Base-by-base conservation (phyloP, 345 rosid genomes). In the Firmiana major region DNA sequence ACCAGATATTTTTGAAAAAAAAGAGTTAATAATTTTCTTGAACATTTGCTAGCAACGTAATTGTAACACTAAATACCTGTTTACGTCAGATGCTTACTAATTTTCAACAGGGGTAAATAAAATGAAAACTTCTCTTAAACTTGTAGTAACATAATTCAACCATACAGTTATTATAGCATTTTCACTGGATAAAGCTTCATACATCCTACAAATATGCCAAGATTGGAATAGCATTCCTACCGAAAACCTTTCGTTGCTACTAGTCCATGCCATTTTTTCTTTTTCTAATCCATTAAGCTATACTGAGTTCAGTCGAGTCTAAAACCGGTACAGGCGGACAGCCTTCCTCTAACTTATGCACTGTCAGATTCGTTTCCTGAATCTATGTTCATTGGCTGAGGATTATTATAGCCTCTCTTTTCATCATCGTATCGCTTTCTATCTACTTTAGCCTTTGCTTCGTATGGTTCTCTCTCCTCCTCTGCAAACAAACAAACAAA, bases 391-490 rank as follows among this genome's bases (percentile, higher is more conserved):
- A 87, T 85, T 7, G 97, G 87, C 73, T 88, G 93, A 13, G 91
- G 87, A 75, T 89, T 94, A 80, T 88, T 92, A 88, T 93, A 95
- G 53, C 86, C 93, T 51, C 83, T 88, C 19, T 87, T 79, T 84
- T 87, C 89, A 12, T 90, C 97, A 66, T 85, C 81, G 81, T 92
- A 94, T 15, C 98, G 92, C 74, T 86, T 89, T 79, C 87, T 92
- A 81, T 94, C 99, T 0, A 86, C 90, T 62, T 71, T 87, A 9
- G 98, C 97, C 85, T 83, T 91, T 19, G 86, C 92, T 87, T 85
- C 90, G 15, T 85, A 92, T 6, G 98, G 98, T 78, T 92, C 97
- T 78, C 79, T 94, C 79, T 94, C 97, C 84, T 91, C 98, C 22
- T 73, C 94, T 92, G 83, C 66, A 73, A 36, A 51, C 16, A 11